Base-by-base conservation (phyloP, 352 stramenopile species). In the Phytophthora sojae region DNA sequence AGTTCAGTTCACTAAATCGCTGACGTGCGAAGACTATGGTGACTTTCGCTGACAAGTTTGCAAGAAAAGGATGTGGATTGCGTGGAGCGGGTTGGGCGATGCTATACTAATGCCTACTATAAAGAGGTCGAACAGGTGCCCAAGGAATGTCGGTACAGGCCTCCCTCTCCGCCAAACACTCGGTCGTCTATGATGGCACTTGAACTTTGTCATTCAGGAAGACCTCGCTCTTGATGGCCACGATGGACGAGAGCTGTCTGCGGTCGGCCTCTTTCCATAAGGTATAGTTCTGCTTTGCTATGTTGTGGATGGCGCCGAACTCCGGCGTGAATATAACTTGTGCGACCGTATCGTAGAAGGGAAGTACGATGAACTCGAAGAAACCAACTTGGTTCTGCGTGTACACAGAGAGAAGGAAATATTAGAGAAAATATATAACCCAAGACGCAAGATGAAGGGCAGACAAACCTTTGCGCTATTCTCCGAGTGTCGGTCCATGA, bases 401-500 rank as follows among this genome's bases (percentile, higher is more conserved):
- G 65, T 23, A 21, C 0, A 52, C 9, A 23, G 29, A 65, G 9
- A 56, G 29, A n/a, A n/a, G 6, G 3, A 56, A 19, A 23, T 11
- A 15, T 45, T 37, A 68, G 17, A 2, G 58, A 51, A 23, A 53
- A 39, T n/a, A 32, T 53, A 23, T 54, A 58, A 4, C 26, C 57
- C 58, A 2, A 32, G 3, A 32, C 3, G 7, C 15, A 57, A 30
- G 25, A 32, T 52, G 11, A 60, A 51, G 25, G 50, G 44, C 17
- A 52, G 26, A 32, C 76, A 23, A 70, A 94, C 85, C 77, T 95
- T 93, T 58, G 88, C 88, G 61, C 88, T 95, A 72, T 97, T 97
- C 64, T 96, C 87, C 11, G 84, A 90, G 25, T 95, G 73, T 19
- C 93, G 83, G 72, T 98, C 90, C 89, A 97, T 97, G 75, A 98